A percentile compares a stretch with the other conserved stretches of the same genome.
Evolutionary conservation across 176 grass and related monocot species (phyloP).

Genomic region (Oropetium thomaeum): DNA sequence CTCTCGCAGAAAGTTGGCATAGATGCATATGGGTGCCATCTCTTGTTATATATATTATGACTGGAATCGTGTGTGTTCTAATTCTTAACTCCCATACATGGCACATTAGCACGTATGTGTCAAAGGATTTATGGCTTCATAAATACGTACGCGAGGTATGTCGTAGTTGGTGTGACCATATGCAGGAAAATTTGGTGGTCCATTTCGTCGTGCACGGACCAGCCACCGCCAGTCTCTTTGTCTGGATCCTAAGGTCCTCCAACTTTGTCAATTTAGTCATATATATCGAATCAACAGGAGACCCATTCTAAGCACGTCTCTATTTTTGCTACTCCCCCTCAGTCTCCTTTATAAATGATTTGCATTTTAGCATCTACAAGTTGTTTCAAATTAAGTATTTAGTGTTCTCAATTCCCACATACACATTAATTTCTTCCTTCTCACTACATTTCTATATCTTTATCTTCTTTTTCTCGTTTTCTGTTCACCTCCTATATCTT

Average conservation of each 20-base stretch:
- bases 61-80: not conserved
- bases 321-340: too few species aligned
- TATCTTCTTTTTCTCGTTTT: too few species aligned
- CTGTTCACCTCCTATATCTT: too few species aligned
- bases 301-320: too few species aligned
- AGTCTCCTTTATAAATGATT: too few species aligned
- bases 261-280: not conserved
- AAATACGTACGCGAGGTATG: not conserved
- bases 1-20: not conserved
- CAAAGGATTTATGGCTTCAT: not conserved
- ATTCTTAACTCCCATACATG: not conserved
- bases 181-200: not conserved
- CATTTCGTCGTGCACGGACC: not conserved
- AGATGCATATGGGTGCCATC: not conserved
- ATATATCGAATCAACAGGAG: too few species aligned
- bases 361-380: too few species aligned
- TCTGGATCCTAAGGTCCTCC: not conserved
- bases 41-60: not conserved
- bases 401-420: too few species aligned
- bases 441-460: too few species aligned
- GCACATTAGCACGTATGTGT: slow-evolving; percentile 17
- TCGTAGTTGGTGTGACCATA: not conserved
- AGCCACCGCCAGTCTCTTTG: not conserved
- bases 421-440: too few species aligned
- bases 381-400: too few species aligned